Conservation (phyloP, 768 basidiomycete species). For the Russula sp. region DNA sequence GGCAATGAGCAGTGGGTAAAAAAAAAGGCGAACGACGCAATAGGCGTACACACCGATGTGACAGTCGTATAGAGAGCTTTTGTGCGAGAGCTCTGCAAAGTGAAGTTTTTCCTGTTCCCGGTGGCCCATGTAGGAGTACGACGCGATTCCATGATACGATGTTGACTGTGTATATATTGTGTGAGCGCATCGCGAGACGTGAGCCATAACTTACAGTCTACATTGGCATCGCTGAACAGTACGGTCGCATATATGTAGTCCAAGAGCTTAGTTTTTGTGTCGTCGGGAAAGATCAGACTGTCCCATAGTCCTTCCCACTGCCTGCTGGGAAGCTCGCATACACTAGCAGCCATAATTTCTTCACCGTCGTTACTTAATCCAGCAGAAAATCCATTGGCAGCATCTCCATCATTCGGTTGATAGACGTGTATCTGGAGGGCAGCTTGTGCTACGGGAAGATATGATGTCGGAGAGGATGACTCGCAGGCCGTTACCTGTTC, state of each 20-base stretch:
- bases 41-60: slow-evolving; percentile 57
- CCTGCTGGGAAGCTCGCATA: slow-evolving; percentile 82
- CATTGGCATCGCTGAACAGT: slow-evolving; percentile 83
- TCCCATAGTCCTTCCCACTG: slow-evolving; percentile 93
- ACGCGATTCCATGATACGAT: slow-evolving; percentile 95
- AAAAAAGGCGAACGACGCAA: neutral
- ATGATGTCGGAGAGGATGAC: slow-evolving; percentile 50
- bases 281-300: slow-evolving; percentile 77
- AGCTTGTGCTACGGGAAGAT: slow-evolving; percentile 56
- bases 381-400: slow-evolving; percentile 69
- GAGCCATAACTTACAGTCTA: slow-evolving; percentile 59
- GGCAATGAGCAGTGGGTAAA: neutral
- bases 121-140: slow-evolving; percentile 92
- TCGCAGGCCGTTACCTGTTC: slow-evolving; percentile 75
- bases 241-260: slow-evolving; percentile 95
- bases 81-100: slow-evolving; percentile 93
- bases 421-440: slow-evolving; percentile 84
- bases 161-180: slow-evolving; percentile 56
- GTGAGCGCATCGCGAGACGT: slow-evolving; percentile 14
- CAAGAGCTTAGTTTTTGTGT: slow-evolving; percentile 83
- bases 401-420: slow-evolving; percentile 66
- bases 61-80: slow-evolving; percentile 88
- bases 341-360: slow-evolving; percentile 82
- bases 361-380: slow-evolving; percentile 56
- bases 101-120: slow-evolving; percentile 96